Evolutionary conservation across 805 yeast species (phyloP).

Genomic region (Pichia insulana): DNA sequence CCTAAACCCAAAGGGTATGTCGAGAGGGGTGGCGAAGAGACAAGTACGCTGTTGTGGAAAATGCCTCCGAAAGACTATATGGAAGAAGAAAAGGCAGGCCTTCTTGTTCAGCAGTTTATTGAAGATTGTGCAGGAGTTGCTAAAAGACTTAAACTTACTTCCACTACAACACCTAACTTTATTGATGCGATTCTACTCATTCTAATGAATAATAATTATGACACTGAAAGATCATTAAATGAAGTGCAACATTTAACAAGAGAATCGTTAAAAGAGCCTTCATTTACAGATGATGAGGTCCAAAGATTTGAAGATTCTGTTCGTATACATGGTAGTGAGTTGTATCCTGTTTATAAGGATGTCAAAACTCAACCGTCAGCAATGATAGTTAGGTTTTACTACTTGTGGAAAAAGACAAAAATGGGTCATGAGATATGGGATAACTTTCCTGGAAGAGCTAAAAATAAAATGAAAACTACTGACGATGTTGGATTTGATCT

Average conservation of each 20-base stretch:
- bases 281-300: conserved; percentile 56
- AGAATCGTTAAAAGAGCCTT: conserved; percentile 64
- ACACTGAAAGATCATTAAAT: conserved; percentile 40
- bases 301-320: conserved; percentile 69
- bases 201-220: conserved; percentile 43
- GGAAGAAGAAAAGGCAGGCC: conserved; percentile 12
- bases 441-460: conserved; percentile 59
- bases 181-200: conserved; percentile 61
- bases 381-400: conserved; percentile 79
- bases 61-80: conserved; percentile 24
- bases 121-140: conserved; percentile 51
- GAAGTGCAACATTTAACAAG: conserved; percentile 43
- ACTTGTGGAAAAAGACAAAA: conserved; percentile 84
- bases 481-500: conserved; percentile 37
- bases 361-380: conserved; percentile 69
- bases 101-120: conserved; percentile 40
- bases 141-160: conserved; percentile 39
- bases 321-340: conserved; percentile 62
- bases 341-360: conserved; percentile 60
- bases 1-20: conserved; percentile 72
- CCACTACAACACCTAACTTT: conserved; percentile 65
- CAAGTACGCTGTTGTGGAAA: conserved; percentile 62
- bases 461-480: conserved; percentile 42
- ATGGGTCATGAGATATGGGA: conserved; percentile 78
- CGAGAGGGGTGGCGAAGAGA: conserved; percentile 73